A percentile compares a stretch with the other conserved stretches of the same genome.
phyloP scores from a whole-genome alignment of 495 filamentous ascomycete genomes.

The Penicillium malachiteum region DNA sequence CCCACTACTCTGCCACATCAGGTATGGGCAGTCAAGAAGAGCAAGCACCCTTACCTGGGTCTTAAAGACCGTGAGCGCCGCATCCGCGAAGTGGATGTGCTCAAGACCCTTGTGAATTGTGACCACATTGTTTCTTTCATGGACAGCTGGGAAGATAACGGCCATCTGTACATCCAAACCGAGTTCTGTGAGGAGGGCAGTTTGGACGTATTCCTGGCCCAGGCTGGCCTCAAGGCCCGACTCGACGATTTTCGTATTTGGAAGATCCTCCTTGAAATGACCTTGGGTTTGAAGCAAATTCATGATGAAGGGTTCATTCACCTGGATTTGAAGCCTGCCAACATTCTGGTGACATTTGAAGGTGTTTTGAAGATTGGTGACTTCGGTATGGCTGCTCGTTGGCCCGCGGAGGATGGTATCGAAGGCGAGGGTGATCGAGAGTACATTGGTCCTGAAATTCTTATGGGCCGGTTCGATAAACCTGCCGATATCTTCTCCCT shows the following conservation, averaged over 20 bases:
- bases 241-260: slow-evolving; percentile 97
- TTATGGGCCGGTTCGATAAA: slow-evolving; percentile 80
- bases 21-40: slow-evolving; percentile 92
- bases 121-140: slow-evolving; percentile 82
- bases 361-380: slow-evolving; percentile 93
- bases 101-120: slow-evolving; percentile 67
- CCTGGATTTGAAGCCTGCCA: slow-evolving; percentile 93
- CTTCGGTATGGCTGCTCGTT: slow-evolving; percentile 85
- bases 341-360: slow-evolving; percentile 87
- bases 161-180: slow-evolving; percentile 90
- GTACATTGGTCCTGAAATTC: slow-evolving; percentile 91
- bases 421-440: slow-evolving; percentile 94
- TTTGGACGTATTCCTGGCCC: slow-evolving; percentile 74
- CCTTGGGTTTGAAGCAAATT: slow-evolving; percentile 79
- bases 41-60: slow-evolving; percentile 73
- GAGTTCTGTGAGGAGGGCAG: slow-evolving; percentile 94
- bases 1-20: slow-evolving; percentile 46
- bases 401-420: slow-evolving; percentile 71
- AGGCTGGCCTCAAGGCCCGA: slow-evolving; percentile 76
- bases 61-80: slow-evolving; percentile 71
- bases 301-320: slow-evolving; percentile 88
- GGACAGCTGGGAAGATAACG: slow-evolving; percentile 79
- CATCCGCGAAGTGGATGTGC: slow-evolving; percentile 74
- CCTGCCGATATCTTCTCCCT: slow-evolving; percentile 91
- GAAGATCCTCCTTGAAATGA: slow-evolving; percentile 88